Conservation (phyloP, 495 filamentous ascomycete genomes). For the Penicillium verhagenii region DNA sequence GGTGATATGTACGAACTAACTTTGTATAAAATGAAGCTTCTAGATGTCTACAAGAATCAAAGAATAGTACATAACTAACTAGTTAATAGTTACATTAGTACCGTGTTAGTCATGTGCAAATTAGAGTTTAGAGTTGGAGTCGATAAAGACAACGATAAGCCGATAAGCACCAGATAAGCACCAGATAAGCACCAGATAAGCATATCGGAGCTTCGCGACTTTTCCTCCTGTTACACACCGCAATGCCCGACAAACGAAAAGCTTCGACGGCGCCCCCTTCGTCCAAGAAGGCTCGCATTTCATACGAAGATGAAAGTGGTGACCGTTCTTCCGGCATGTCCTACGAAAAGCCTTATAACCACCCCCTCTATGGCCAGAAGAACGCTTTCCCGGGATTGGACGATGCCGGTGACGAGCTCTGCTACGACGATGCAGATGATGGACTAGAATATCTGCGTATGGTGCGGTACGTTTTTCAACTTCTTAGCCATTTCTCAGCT, state of each 20-base stretch:
- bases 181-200: background rate
- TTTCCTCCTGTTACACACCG: constrained; percentile 11
- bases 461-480: constrained; percentile 64
- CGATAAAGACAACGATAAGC: background rate
- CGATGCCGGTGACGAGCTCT: constrained; percentile 48
- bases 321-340: constrained; percentile 12
- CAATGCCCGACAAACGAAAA: constrained; percentile 41
- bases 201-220: background rate
- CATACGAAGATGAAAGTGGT: constrained; percentile 26
- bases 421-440: constrained; percentile 51
- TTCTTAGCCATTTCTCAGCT: constrained; percentile 7
- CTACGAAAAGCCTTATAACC: constrained; percentile 48
- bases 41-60: too few species aligned
- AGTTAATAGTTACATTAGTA: too few species aligned
- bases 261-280: constrained; percentile 18
- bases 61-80: too few species aligned
- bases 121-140: too few species aligned
- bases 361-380: constrained; percentile 73
- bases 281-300: constrained; percentile 31
- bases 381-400: constrained; percentile 76
- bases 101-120: too few species aligned
- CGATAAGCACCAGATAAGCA: background rate
- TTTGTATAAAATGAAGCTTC: too few species aligned
- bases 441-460: constrained; percentile 74
- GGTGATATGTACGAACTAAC: too few species aligned